phyloP scores from a whole-genome alignment of 352 stramenopile genomes.

The Pythium grandisporangium region DNA sequence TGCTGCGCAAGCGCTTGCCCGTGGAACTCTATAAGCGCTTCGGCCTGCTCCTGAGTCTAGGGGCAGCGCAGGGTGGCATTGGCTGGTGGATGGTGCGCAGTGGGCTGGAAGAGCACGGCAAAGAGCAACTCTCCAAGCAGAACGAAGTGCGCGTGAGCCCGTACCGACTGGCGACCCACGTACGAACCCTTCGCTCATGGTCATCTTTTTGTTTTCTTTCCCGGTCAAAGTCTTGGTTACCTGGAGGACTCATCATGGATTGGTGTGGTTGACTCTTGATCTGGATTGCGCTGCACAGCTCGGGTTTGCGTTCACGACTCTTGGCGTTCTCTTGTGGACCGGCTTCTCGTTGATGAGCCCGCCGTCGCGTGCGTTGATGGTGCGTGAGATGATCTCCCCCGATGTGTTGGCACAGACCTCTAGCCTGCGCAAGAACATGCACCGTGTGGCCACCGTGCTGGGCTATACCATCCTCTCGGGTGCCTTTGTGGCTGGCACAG shows the following conservation, averaged over 20 bases:
- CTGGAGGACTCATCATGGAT: no score
- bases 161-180: slow-evolving; percentile 94
- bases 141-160: slow-evolving; percentile 97
- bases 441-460: slow-evolving; percentile 47
- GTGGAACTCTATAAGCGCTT: slow-evolving; percentile 66
- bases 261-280: slow-evolving; percentile 1
- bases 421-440: slow-evolving; percentile 58
- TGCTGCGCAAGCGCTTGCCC: slow-evolving; percentile 68
- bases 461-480: slow-evolving; percentile 81
- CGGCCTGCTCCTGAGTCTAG: slow-evolving; percentile 46
- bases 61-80: slow-evolving; percentile 72
- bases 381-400: slow-evolving; percentile 72
- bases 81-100: slow-evolving; percentile 99
- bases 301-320: slow-evolving; percentile 95
- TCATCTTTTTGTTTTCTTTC: not conserved
- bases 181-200: slow-evolving; percentile 13
- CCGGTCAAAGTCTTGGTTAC: not conserved
- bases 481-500: slow-evolving; percentile 98
- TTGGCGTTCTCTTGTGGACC: slow-evolving; percentile 93
- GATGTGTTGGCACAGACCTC: slow-evolving; percentile 59
- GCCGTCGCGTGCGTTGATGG: slow-evolving; percentile 47
- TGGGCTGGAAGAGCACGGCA: slow-evolving; percentile 91
- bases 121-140: slow-evolving; percentile 60
- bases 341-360: slow-evolving; percentile 85
- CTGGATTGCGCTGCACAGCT: no score